These are phyloP conservation scores for Fusarium buxicola DNA, from an alignment of 2,329 filamentous ascomycete species.

Conservation along the genomic window DNA sequence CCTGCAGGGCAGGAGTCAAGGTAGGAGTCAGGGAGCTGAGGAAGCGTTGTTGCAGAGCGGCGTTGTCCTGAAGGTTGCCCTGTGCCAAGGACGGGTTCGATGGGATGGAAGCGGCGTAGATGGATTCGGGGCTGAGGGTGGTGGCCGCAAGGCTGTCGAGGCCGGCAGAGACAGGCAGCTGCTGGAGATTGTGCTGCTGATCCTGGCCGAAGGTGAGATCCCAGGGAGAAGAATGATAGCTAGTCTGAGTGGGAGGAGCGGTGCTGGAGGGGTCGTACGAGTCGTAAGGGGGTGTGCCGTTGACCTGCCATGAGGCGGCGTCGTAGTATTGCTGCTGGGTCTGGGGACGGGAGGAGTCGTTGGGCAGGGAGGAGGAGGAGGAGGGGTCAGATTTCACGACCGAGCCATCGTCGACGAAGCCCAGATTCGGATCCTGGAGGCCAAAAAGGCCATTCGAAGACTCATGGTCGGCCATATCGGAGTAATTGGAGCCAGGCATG, in stretches of 20 bases:
- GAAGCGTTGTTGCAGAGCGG: conserved; percentile 45
- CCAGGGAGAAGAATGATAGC: conserved; percentile 52
- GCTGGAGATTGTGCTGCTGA: conserved; percentile 48
- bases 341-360: conserved; percentile 52
- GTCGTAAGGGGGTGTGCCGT: conserved; percentile 61
- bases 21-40: conserved; percentile 62
- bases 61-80: conserved; percentile 48
- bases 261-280: conserved; percentile 56
- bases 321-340: conserved; percentile 49
- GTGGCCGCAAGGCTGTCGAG: conserved; percentile 49
- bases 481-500: conserved; percentile 46
- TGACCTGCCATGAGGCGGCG: conserved; percentile 61
- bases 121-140: conserved; percentile 52
- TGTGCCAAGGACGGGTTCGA: conserved; percentile 40
- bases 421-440: conserved; percentile 57
- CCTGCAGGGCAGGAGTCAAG: conserved; percentile 70
- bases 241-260: conserved; percentile 49
- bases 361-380: conserved; percentile 43
- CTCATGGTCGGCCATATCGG: conserved; percentile 56
- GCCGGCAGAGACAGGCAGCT: conserved; percentile 50
- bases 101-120: conserved; percentile 49
- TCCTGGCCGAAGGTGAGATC: conserved; percentile 48
- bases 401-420: conserved; percentile 52
- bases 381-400: conserved; percentile 50
- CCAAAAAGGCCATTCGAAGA: conserved; percentile 56